A percentile compares a stretch with the other conserved stretches of the same genome.
These are phyloP conservation scores for Piromyces sp. DNA, from an alignment of 192 early-diverging fungal genomes.

Conservation along the genomic window DNA sequence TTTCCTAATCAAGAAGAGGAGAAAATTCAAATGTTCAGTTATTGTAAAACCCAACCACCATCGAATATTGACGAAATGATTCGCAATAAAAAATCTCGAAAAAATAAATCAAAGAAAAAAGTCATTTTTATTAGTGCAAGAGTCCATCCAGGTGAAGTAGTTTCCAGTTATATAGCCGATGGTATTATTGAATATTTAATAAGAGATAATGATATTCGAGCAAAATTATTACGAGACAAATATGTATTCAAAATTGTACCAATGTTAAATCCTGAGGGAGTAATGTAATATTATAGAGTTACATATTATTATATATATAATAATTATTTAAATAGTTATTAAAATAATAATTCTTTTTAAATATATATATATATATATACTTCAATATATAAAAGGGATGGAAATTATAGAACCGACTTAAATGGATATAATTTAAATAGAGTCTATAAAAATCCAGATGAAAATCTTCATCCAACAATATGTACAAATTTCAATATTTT, in stretches of 20 bases:
- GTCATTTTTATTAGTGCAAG: slow-evolving; percentile 6
- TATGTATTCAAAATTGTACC: slow-evolving; percentile 12
- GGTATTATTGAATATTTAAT: slow-evolving; percentile 11
- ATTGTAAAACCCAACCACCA: not conserved
- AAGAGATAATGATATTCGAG: slow-evolving; percentile 3
- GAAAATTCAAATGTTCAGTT: not conserved
- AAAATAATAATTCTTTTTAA: too few relatives aligned
- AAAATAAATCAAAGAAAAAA: not conserved
- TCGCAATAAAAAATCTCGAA: not conserved
- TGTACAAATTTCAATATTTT: too few relatives aligned
- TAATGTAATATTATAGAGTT: not conserved
- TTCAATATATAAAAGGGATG: too few relatives aligned
- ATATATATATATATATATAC: too few relatives aligned
- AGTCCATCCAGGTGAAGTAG: slow-evolving; percentile 9
- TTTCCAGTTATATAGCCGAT: slow-evolving; percentile 8
- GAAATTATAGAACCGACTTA: not conserved
- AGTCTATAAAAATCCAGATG: slow-evolving; percentile 7
- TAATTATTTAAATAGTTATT: too few relatives aligned
- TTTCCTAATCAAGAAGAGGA: not conserved
- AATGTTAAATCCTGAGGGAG: slow-evolving; percentile 11
- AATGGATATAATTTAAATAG: slow-evolving; percentile 9
- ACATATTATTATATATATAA: too few relatives aligned
- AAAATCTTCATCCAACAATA: slow-evolving; percentile 6
- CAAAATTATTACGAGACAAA: slow-evolving; percentile 1
- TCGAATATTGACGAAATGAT: not conserved